phyloP scores from a whole-genome alignment of 495 filamentous ascomycete genomes.

The Podospora australis region DNA sequence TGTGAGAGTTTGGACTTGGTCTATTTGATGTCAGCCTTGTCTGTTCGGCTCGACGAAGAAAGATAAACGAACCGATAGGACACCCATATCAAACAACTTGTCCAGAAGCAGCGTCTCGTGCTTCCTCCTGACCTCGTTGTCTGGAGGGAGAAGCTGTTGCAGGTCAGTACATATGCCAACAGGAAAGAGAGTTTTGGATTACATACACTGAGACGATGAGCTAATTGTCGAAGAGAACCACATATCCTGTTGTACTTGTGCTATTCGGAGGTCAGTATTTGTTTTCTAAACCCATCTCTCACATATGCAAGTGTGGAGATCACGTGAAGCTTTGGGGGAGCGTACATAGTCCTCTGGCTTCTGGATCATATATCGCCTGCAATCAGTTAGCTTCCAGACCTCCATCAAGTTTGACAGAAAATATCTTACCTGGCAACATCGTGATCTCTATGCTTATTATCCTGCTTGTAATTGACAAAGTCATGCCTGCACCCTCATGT shows the following conservation, averaged over 20 bases:
- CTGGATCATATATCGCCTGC: conserved; percentile 76
- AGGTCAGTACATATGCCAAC: not conserved
- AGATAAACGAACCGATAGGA: conserved; percentile 45
- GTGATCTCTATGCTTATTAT: conserved; percentile 72
- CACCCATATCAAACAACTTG: conserved; percentile 87
- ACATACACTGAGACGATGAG: conserved; percentile 56
- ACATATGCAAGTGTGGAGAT: conserved; percentile 53
- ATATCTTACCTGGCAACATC: conserved; percentile 49
- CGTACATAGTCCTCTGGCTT: conserved; percentile 60
- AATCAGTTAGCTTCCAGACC: conserved; percentile 3
- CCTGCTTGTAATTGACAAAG: conserved; percentile 87
- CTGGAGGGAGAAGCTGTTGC: conserved; percentile 62
- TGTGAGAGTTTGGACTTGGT: conserved; percentile 66
- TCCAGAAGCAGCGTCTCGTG: conserved; percentile 77
- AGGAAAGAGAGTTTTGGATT: not conserved
- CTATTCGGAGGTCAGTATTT: conserved; percentile 39
- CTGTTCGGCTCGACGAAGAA: too few relatives aligned
- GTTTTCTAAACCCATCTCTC: conserved; percentile 19
- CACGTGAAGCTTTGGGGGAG: not conserved
- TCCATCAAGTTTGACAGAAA: not conserved
- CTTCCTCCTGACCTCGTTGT: conserved; percentile 67
- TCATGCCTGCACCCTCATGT: conserved; percentile 91
- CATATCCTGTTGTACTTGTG: conserved; percentile 81
- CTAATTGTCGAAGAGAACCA: conserved; percentile 78
- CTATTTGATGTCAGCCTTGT: conserved; percentile 22